Evolutionary conservation across 768 basidiomycete genomes (phyloP).

Genomic region (Cystofilobasidium macerans): DNA sequence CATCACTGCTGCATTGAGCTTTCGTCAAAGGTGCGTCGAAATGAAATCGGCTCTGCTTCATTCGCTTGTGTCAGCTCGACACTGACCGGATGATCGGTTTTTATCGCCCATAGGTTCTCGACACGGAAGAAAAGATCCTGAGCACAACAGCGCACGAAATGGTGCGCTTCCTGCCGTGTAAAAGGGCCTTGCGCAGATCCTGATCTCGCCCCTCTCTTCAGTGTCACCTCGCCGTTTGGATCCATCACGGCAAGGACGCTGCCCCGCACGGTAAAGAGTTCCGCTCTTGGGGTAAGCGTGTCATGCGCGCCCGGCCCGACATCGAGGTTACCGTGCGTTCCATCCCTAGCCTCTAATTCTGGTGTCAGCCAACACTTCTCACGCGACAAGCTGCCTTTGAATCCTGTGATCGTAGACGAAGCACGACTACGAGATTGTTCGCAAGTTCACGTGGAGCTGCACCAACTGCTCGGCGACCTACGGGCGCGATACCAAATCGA

Average conservation of each 20-base stretch:
- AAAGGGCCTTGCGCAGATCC: too few species aligned
- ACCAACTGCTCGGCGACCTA: conserved; percentile 12
- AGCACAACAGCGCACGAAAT: conserved; percentile 24
- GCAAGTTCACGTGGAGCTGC: conserved; percentile 25
- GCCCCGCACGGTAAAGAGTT: conserved; percentile 26
- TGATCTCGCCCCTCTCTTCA: background rate
- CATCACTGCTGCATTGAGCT: conserved; percentile 23
- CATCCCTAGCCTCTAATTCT: background rate
- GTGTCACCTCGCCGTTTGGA: conserved; percentile 26
- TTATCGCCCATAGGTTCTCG: conserved; percentile 1
- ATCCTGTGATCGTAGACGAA: too few species aligned
- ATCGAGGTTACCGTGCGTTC: conserved; percentile 18
- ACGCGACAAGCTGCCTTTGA: too few species aligned
- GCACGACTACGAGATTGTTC: conserved; percentile 22
- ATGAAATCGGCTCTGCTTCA: background rate
- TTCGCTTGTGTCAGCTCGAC: background rate
- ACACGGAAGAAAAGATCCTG: conserved; percentile 19
- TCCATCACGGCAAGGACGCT: conserved; percentile 17
- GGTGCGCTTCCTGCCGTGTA: background rate
- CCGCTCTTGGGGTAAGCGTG: conserved; percentile 3
- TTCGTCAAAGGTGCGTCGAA: conserved; percentile 14
- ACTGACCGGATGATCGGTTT: background rate
- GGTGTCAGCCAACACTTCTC: too few species aligned
- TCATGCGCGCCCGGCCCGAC: conserved; percentile 9
- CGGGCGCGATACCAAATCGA: conserved; percentile 21